Conservation (phyloP, 2,329 filamentous ascomycete genomes). For the Rutstroemia sp. region DNA sequence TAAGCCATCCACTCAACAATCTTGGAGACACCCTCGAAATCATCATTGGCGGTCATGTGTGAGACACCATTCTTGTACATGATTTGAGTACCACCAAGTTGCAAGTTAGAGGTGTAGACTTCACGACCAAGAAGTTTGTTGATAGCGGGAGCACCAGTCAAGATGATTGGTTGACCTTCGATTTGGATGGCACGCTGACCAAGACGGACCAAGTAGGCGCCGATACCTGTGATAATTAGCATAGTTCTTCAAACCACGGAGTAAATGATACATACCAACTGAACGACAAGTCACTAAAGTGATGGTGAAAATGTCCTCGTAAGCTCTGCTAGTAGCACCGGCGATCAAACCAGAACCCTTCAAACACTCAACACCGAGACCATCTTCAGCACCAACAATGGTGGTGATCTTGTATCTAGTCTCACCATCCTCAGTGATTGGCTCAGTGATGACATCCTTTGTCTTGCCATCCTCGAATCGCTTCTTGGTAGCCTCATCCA, state of each 20-base stretch:
- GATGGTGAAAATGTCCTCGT: conserved; percentile 98
- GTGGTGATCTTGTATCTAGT: conserved; percentile 90
- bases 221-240: conserved; percentile 58
- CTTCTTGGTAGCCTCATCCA: conserved; percentile 79
- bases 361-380: conserved; percentile 94
- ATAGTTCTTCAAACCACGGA: not conserved
- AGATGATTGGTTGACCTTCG: conserved; percentile 96
- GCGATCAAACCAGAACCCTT: conserved; percentile 97
- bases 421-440: conserved; percentile 79
- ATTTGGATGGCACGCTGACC: conserved; percentile 98
- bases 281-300: conserved; percentile 97
- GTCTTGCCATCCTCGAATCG: conserved; percentile 72
- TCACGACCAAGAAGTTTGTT: conserved; percentile 98
- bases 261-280: conserved; percentile 55
- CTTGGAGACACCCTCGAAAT: conserved; percentile 95
- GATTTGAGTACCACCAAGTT: conserved; percentile 99
- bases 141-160: conserved; percentile 92
- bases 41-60: conserved; percentile 95
- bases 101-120: conserved; percentile 97
- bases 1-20: conserved; percentile 98
- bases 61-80: conserved; percentile 99
- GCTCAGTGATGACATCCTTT: conserved; percentile 79
- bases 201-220: conserved; percentile 96
- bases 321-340: conserved; percentile 91
- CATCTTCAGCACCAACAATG: conserved; percentile 87